Percentiles rank a stretch among this genome's conserved stretches.
phyloP scores from a whole-genome alignment of 1,139 yeast species.

The Blastobotrys buckinghamii region DNA sequence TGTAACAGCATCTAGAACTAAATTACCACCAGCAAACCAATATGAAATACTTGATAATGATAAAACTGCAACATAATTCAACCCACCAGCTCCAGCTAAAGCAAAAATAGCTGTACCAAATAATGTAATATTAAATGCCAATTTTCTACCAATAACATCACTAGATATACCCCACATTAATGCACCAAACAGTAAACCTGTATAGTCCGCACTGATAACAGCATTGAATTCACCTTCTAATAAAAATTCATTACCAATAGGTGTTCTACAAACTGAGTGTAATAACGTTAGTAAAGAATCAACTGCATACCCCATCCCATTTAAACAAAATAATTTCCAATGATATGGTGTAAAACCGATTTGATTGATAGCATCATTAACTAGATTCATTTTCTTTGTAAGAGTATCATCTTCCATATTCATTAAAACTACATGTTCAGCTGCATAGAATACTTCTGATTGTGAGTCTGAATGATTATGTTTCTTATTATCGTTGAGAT shows the following conservation, averaged over 20 bases:
- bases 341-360: constrained; percentile 29
- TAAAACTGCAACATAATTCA: constrained; percentile 41
- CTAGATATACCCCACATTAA: constrained; percentile 54
- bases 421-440: not conserved
- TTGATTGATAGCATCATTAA: constrained; percentile 30
- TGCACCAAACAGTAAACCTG: constrained; percentile 50
- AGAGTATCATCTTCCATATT: constrained; percentile 14
- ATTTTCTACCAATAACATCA: constrained; percentile 52
- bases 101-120: constrained; percentile 47
- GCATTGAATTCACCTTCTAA: constrained; percentile 28
- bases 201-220: constrained; percentile 35
- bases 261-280: constrained; percentile 39
- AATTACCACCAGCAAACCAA: constrained; percentile 46
- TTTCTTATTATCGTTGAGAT: not conserved
- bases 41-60: constrained; percentile 40
- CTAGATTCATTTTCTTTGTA: constrained; percentile 21
- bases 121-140: constrained; percentile 51
- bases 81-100: constrained; percentile 49
- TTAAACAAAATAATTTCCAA: constrained; percentile 27
- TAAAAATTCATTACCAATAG: constrained; percentile 22
- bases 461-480: not conserved
- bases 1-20: constrained; percentile 55
- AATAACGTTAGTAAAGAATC: constrained; percentile 51
- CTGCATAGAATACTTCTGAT: not conserved
- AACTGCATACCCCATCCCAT: constrained; percentile 59